Evolutionary conservation across 192 early-diverging fungal species (phyloP), one percentile per base, ranked within the genome.

Genomic region (Thoreauomyces humboldtii): DNA sequence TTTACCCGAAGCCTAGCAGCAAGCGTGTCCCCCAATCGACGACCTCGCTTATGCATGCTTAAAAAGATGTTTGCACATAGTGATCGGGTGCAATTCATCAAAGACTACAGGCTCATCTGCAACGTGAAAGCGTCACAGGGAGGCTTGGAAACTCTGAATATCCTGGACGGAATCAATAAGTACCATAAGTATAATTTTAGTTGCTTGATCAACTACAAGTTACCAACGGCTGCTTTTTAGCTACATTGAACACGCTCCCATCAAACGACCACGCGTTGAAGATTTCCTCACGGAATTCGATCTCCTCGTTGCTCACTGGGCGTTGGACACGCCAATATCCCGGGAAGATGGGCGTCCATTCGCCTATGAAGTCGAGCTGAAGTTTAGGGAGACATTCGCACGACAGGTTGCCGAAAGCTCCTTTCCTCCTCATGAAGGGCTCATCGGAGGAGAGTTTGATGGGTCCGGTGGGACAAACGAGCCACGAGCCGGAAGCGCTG

Each of bases 321-420:
- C 28, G 9, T 51, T 84, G 37, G 77, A 81, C 28, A 79, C 75
- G 2, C 70, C 61, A 11, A 81, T 84, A n/a, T n/a, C 51, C 14
- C 67, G 70, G 37, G 82, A 84, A 69, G 82, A 84, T 73, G 82
- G 82, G 7, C 59, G 82, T 15, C 79, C 82, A 25, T 84, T 84
- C 65, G 73, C 75, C 4, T 84, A 72, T 41, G 82, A 84, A 45
- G 65, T 79, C 4, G 82, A 81, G 35, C 55, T 50, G 34, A 59
- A 68, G 56, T 81, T 81, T 48, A 41, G 59, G 2, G 67, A 63
- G 34, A 53, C 36, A 12, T 77, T 84, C 43, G 42, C 44, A 4
- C 57, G 71, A 35, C 77, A 81, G 63, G 22, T 62, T 4, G 38
- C 66, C 5, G 77, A 76, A 52, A 53, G 47, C 7, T 66, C 71